These are phyloP conservation scores for Lenzites betulinus DNA, from an alignment of 768 basidiomycete species.

Conservation along the genomic window DNA sequence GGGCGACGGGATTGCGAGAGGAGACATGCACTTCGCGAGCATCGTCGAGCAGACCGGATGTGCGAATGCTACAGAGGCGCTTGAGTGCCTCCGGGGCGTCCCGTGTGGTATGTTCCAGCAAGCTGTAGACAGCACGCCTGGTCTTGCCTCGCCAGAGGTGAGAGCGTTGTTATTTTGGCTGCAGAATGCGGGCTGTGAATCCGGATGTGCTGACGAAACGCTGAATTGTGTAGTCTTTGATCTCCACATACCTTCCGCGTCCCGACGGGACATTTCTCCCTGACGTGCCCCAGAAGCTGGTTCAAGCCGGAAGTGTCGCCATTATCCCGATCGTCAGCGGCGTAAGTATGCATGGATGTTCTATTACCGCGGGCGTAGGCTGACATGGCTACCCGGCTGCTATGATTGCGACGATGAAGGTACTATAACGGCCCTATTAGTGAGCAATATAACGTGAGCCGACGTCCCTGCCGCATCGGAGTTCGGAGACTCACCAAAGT, in stretches of 20 bases:
- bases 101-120: constrained; percentile 12
- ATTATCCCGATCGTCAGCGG: constrained; percentile 47
- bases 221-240: background rate
- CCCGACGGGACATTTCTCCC: constrained; percentile 50
- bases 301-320: constrained; percentile 48
- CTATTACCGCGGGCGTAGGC: background rate
- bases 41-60: constrained; percentile 14
- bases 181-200: background rate
- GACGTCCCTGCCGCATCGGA: background rate
- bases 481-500: too few relatives aligned
- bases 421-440: constrained; percentile 37
- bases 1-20: background rate
- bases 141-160: background rate
- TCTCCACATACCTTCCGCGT: constrained; percentile 34
- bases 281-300: constrained; percentile 40
- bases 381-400: background rate
- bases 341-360: too few relatives aligned
- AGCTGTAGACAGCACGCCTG: background rate
- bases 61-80: constrained; percentile 5
- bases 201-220: constrained; percentile 30
- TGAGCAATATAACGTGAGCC: constrained; percentile 31
- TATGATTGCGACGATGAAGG: constrained; percentile 47
- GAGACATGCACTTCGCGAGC: constrained; percentile 1
- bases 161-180: constrained; percentile 36
- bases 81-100: constrained; percentile 22